A percentile compares a stretch with the other conserved stretches of the same genome.
phyloP scores from a whole-genome alignment of 2,329 filamentous ascomycete species.

The Lachnellula subtilissima region DNA sequence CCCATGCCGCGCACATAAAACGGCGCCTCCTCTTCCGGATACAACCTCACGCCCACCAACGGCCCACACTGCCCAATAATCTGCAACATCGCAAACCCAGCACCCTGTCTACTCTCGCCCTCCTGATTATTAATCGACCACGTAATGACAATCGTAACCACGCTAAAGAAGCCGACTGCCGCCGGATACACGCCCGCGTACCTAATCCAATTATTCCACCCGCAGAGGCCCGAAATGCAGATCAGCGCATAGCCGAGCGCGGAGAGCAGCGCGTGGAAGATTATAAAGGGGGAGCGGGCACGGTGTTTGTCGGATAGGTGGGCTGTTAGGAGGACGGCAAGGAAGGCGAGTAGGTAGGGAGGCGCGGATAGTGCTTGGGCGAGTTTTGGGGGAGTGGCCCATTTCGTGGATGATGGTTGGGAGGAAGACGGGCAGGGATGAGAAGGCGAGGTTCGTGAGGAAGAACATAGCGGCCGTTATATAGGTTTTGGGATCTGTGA shows the following conservation, averaged over 20 bases:
- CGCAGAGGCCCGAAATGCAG: conserved; percentile 48
- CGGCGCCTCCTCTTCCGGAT: conserved; percentile 45
- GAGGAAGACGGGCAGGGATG: conserved; percentile 80
- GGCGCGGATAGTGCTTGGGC: conserved; percentile 78
- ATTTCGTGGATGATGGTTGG: conserved; percentile 74
- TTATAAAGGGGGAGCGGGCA: conserved; percentile 61
- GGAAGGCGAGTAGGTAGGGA: conserved; percentile 73
- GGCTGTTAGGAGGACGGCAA: conserved; percentile 66
- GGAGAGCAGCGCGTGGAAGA: conserved; percentile 65
- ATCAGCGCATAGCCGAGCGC: conserved; percentile 56
- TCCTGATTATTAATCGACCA: conserved; percentile 87
- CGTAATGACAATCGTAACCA: conserved; percentile 77
- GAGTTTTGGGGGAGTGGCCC: conserved; percentile 63
- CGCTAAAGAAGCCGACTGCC: conserved; percentile 74
- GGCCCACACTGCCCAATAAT: conserved; percentile 50
- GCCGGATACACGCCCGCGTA: conserved; percentile 78
- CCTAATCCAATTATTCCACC: conserved; percentile 45
- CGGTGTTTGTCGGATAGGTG: conserved; percentile 64
- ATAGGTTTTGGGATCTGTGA: conserved; percentile 66
- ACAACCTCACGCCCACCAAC: conserved; percentile 49
- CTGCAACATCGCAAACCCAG: conserved; percentile 76
- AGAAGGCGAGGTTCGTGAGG: conserved; percentile 82
- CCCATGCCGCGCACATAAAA: conserved; percentile 46
- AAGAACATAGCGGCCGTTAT: conserved; percentile 81
- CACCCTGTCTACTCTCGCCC: conserved; percentile 63